phyloP scores from a whole-genome alignment of 768 basidiomycete genomes.

The Leccinum disarticulatum region DNA sequence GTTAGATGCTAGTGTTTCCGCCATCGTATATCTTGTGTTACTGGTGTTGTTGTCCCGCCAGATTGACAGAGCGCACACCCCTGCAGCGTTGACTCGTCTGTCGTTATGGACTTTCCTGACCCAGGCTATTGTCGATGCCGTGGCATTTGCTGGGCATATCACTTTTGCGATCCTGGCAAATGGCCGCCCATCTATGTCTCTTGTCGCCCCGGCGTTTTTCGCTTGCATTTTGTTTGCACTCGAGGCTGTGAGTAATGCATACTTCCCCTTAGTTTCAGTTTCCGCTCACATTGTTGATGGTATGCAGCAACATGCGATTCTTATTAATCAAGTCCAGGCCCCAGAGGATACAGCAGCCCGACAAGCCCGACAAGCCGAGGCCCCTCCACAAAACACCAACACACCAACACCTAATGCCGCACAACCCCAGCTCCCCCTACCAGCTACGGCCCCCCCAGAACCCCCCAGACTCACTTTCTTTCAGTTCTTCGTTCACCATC shows the following conservation, averaged over 20 bases:
- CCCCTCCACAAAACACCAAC: slow-evolving; percentile 7
- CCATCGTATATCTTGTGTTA: slow-evolving; percentile 63
- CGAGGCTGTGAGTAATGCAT: slow-evolving; percentile 64
- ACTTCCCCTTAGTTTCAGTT: background rate
- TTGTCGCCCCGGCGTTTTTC: slow-evolving; percentile 83
- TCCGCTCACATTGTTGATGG: background rate
- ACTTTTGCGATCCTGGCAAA: slow-evolving; percentile 86
- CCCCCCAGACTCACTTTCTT: slow-evolving; percentile 33
- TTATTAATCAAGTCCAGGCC: slow-evolving; percentile 81
- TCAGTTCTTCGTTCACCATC: slow-evolving; percentile 54
- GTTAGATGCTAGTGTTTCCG: slow-evolving; percentile 72
- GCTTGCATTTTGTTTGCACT: slow-evolving; percentile 78
- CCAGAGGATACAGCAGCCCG: slow-evolving; percentile 58
- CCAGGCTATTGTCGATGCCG: slow-evolving; percentile 77
- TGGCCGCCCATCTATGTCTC: slow-evolving; percentile 74
- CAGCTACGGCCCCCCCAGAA: slow-evolving; percentile 18
- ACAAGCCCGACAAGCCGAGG: slow-evolving; percentile 18
- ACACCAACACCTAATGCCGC: slow-evolving; percentile 6
- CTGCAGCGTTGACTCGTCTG: slow-evolving; percentile 73
- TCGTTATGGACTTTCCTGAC: slow-evolving; percentile 83
- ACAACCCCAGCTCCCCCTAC: slow-evolving; percentile 22
- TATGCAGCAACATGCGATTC: slow-evolving; percentile 75
- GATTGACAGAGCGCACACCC: slow-evolving; percentile 71
- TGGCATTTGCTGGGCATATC: slow-evolving; percentile 85
- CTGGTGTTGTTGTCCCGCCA: slow-evolving; percentile 73